Base-by-base conservation (phyloP, 495 filamentous ascomycete species). In the Cercophora scortea region DNA sequence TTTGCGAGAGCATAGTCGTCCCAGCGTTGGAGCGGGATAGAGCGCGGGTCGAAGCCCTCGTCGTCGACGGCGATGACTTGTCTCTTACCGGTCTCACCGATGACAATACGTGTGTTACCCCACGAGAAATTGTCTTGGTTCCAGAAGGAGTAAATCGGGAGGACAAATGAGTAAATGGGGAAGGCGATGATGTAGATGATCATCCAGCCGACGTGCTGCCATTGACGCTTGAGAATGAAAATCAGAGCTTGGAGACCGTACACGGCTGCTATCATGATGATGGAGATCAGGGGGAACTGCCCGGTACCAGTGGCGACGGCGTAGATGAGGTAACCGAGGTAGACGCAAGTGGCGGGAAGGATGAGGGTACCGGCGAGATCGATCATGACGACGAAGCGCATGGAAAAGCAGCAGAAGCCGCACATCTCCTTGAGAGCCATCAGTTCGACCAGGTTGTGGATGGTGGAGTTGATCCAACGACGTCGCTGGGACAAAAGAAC, bases 121-220 rank as follows among this genome's bases (percentile, higher is more conserved):
- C 93, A 98, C 7, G 84, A 80, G 76, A 98, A 98, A 71, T 98
- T 89, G 71, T 98, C 93, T 67, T 95, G 90, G 63, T 95, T 92
- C 93, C 93, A 98, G 83, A 98, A 98, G 0, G 93, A 94, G 74
- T 96, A 98, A 59, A 98, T 70, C 0, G 93, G 93, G 7, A 98
- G 79, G 50, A 96, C 63, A 62, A 98, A 90, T 13, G 84, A 91
- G 73, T 90, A 96, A 59, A 98, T 86, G 0, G 94, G 94, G 77
- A 87, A 96, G 1, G 93, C 94, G 8, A 90, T 59, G 56, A 98
- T 78, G 68, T 98, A 98, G 62, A 98, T 97, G 61, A 97, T 86
- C 89, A 98, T 96, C 93, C 93, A 98, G 44, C 93, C 93, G 41
- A 98, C 77, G 62, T 95, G 90, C 66, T 98, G 89, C 93, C 93